Conservation (phyloP, 2,329 filamentous ascomycete genomes). For the Hypoxylon sp. region DNA sequence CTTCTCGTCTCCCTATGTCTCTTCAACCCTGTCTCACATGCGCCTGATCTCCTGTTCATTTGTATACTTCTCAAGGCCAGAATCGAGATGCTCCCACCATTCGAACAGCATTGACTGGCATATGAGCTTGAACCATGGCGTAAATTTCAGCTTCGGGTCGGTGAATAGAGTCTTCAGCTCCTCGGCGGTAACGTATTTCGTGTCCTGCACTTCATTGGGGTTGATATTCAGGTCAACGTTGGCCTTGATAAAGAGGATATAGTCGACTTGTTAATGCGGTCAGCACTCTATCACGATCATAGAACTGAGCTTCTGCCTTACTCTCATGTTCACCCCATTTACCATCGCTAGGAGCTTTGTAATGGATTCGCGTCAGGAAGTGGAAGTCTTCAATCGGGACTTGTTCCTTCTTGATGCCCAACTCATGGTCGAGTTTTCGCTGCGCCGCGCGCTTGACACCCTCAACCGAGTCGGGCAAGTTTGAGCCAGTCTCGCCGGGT, state of each 20-base stretch:
- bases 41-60: constrained; percentile 89
- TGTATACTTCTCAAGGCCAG: constrained; percentile 84
- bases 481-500: constrained; percentile 88
- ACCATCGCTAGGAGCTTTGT: constrained; percentile 95
- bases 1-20: constrained; percentile 6
- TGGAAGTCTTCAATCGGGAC: constrained; percentile 92
- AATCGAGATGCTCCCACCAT: constrained; percentile 92
- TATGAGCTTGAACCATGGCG: constrained; percentile 99
- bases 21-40: constrained; percentile 66
- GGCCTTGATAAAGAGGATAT: constrained; percentile 97
- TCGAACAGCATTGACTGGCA: constrained; percentile 98
- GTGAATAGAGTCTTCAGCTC: constrained; percentile 88
- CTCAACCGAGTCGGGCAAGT: constrained; percentile 81
- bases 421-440: constrained; percentile 93
- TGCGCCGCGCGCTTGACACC: constrained; percentile 94
- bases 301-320: constrained; percentile 56
- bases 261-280: constrained; percentile 76
- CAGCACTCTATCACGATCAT: constrained; percentile 35
- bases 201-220: constrained; percentile 89
- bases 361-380: constrained; percentile 97
- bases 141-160: constrained; percentile 85
- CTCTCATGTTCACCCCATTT: constrained; percentile 99
- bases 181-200: constrained; percentile 84
- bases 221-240: constrained; percentile 87
- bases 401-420: constrained; percentile 90